Conservation (phyloP, 495 filamentous ascomycete species). For the Penicillium dipodomyicola region DNA sequence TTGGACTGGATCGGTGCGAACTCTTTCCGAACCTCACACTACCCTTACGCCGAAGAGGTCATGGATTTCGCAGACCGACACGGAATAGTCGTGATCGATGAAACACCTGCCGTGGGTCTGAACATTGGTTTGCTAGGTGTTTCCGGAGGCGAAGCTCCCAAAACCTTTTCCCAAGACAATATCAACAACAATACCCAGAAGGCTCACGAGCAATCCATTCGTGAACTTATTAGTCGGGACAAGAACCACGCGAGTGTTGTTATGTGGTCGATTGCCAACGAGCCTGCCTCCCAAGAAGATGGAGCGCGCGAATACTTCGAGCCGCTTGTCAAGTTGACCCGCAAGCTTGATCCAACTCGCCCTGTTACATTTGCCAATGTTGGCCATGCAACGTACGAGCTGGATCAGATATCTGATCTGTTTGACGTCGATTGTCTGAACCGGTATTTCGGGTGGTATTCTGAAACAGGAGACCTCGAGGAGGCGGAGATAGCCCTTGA, state of each 20-base stretch:
- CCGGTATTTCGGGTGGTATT: slow-evolving; percentile 12
- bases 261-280: slow-evolving; percentile 12
- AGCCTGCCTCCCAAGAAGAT: slow-evolving; percentile 2
- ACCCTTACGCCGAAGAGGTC: slow-evolving; percentile 26
- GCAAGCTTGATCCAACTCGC: slow-evolving; percentile 1
- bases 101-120: slow-evolving; percentile 10
- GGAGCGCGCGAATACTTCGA: slow-evolving; percentile 9
- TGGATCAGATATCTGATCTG: background rate
- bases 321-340: slow-evolving; percentile 4
- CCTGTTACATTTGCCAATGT: slow-evolving; percentile 11
- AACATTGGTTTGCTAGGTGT: background rate
- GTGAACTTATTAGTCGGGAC: slow-evolving; percentile 5
- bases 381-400: background rate
- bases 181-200: slow-evolving; percentile 5
- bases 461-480: slow-evolving; percentile 3
- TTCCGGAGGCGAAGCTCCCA: background rate
- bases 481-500: slow-evolving; percentile 3
- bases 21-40: slow-evolving; percentile 27
- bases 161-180: background rate
- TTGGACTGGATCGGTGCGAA: slow-evolving; percentile 25
- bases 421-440: slow-evolving; percentile 7
- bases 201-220: background rate
- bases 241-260: slow-evolving; percentile 9
- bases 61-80: slow-evolving; percentile 20
- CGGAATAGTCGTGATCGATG: slow-evolving; percentile 10